Evolutionary conservation across 2,329 filamentous ascomycete species (phyloP).

Genomic region (Fusarium heterosporum): DNA sequence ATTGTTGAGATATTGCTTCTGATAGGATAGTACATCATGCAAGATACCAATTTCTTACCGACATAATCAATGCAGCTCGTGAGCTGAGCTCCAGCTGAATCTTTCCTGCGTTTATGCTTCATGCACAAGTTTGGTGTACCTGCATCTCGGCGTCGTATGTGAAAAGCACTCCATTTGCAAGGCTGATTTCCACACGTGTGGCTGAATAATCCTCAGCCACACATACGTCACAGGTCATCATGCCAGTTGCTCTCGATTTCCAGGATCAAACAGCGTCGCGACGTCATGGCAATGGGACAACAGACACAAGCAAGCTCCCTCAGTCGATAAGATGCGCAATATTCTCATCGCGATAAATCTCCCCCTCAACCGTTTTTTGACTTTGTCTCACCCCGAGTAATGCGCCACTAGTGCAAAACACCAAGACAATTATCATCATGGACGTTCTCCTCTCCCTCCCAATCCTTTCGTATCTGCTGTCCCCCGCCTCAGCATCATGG

Average conservation of each 20-base stretch:
- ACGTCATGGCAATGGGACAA: constrained; percentile 31
- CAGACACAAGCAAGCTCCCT: background rate
- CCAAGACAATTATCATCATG: constrained; percentile 54
- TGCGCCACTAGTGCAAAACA: constrained; percentile 21
- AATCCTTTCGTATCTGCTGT: constrained; percentile 74
- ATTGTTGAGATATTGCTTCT: background rate
- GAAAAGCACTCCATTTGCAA: background rate
- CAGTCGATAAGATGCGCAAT: background rate
- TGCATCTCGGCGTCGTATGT: background rate
- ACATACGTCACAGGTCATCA: constrained; percentile 33
- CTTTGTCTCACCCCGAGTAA: background rate
- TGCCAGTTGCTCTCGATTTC: constrained; percentile 9
- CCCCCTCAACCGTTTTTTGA: background rate
- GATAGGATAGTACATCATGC: background rate
- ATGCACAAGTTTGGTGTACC: constrained; percentile 1
- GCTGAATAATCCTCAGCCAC: constrained; percentile 30
- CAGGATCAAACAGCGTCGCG: constrained; percentile 16
- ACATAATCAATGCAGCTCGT: background rate
- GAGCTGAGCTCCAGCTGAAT: background rate
- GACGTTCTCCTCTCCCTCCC: constrained; percentile 79
- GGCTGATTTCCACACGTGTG: constrained; percentile 13
- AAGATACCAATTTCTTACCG: background rate
- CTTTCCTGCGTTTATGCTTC: background rate
- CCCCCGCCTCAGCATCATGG: constrained; percentile 73
- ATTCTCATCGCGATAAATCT: background rate